Conservation (phyloP, 352 stramenopile genomes). For the Labyrinthula sp. region DNA sequence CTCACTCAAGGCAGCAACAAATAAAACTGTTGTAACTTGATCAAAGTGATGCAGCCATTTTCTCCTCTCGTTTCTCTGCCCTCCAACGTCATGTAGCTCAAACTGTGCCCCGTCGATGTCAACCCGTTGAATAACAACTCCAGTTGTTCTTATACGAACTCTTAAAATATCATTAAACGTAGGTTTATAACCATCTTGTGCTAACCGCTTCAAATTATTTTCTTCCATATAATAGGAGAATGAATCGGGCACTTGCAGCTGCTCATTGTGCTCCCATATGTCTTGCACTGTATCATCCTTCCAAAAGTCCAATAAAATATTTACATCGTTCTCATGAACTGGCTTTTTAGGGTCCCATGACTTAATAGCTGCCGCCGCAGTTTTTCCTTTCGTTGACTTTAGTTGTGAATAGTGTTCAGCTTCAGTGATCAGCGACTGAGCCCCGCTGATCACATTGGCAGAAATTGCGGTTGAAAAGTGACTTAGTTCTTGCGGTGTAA, state of each 20-base stretch:
- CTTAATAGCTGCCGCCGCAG: too few relatives aligned
- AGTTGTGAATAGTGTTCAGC: too few relatives aligned
- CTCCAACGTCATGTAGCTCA: slow-evolving; percentile 46
- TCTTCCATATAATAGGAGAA: slow-evolving; percentile 89
- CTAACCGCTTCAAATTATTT: slow-evolving; percentile 40
- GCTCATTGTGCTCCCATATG: slow-evolving; percentile 61
- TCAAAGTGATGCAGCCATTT: slow-evolving; percentile 56
- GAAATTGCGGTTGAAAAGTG: too few relatives aligned
- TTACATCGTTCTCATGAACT: too few relatives aligned
- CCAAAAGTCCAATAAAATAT: too few relatives aligned
- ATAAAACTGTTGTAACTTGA: slow-evolving; percentile 38
- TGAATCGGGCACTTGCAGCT: slow-evolving; percentile 86
- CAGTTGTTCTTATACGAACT: slow-evolving; percentile 35
- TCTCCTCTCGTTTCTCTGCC: slow-evolving; percentile 46
- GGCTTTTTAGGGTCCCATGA: too few relatives aligned
- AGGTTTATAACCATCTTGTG: slow-evolving; percentile 21
- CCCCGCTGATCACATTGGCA: too few relatives aligned
- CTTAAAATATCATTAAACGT: slow-evolving; percentile 35
- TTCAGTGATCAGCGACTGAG: too few relatives aligned
- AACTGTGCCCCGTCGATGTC: slow-evolving; percentile 42
- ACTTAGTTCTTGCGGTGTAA: too few relatives aligned
- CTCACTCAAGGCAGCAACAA: slow-evolving; percentile 29
- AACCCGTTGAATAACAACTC: slow-evolving; percentile 41
- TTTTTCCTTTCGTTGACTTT: too few relatives aligned
- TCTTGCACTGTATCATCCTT: slow-evolving; percentile 59